Evolutionary conservation across 1,139 yeast species (phyloP), one percentile per base, ranked within the genome.

Genomic region (Hansenula anomala): DNA sequence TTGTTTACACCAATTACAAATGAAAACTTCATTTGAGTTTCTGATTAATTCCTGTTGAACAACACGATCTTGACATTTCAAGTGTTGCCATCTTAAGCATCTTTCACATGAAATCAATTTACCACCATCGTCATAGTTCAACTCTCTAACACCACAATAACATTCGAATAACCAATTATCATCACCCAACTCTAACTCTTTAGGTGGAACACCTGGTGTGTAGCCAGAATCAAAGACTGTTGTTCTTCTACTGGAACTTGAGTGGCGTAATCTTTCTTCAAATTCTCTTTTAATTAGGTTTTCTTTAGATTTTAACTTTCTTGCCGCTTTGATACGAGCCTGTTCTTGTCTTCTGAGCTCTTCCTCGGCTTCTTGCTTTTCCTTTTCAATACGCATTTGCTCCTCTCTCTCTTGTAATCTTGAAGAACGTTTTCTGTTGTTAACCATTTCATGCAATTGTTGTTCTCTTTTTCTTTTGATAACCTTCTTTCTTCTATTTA

Each of bases 341-440:
- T 46, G 47, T 23, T 52, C 55, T 26, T 52, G 48, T 34, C 41
- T 45, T 29, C 46, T 41, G 5, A 36, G 29, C 31, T 55, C 52
- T 17, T 54, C 59, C 26, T 57, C 58, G 14, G 47, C 52, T 25
- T 45, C 45, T 36, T 43, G 42, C 22, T 39, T 37, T 26, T 43
- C 44, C 19, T 39, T 38, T 33, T 67, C 74, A 22, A 59, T 58
- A 35, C 59, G 63, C 36, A 58, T 61, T 37, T 68, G 70, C 42
- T 66, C 67, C 46, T 72, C 78, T 49, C 67, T 72, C 22, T 75
- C 73, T 50, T 70, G 74, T 29, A 72, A 54, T 53, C 78, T 60
- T 8, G 74, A 66, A 5, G 76, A 70, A 44, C 74, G 62, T 49
- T 72, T 73, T 44, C 78, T 58, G 13, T 77, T 69, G 12, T 73